phyloP scores from a whole-genome alignment of 768 basidiomycete species.

The Tylopilus sp. region DNA sequence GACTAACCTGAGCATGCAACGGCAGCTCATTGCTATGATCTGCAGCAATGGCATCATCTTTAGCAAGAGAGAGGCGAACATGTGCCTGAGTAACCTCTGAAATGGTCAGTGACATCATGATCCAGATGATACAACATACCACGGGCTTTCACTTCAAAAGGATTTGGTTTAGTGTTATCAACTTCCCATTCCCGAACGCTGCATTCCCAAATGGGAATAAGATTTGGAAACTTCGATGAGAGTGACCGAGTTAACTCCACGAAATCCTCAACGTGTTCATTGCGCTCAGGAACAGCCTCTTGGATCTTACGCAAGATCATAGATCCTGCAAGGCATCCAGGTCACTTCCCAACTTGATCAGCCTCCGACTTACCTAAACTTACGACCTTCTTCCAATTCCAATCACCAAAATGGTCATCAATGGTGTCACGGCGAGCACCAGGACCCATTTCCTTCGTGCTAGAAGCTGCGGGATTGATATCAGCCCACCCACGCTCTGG shows the following conservation, averaged over 20 bases:
- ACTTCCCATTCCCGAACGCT: too few species aligned
- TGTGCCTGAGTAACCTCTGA: neutral
- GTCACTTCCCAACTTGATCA: too few species aligned
- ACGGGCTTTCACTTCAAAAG: too few species aligned
- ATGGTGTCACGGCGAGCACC: neutral
- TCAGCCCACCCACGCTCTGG: neutral
- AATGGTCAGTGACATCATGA: too few species aligned
- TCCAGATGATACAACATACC: too few species aligned
- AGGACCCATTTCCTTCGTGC: neutral
- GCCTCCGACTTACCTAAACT: neutral
- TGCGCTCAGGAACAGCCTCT: too few species aligned
- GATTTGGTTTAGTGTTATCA: too few species aligned
- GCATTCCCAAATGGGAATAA: too few species aligned
- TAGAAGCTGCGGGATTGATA: neutral
- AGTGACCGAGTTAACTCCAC: too few species aligned
- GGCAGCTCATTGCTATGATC: neutral
- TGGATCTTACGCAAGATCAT: neutral
- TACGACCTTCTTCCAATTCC: neutral
- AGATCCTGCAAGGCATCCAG: neutral
- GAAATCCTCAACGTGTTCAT: too few species aligned
- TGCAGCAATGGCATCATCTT: neutral
- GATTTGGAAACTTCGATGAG: too few species aligned
- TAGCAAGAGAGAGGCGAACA: neutral
- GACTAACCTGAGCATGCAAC: neutral
- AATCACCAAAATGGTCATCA: neutral